Percentiles rank a stretch among this genome's conserved stretches.
These are phyloP conservation scores for Fusarium anthophilum DNA, from an alignment of 2,329 filamentous ascomycete genomes.

Conservation along the genomic window DNA sequence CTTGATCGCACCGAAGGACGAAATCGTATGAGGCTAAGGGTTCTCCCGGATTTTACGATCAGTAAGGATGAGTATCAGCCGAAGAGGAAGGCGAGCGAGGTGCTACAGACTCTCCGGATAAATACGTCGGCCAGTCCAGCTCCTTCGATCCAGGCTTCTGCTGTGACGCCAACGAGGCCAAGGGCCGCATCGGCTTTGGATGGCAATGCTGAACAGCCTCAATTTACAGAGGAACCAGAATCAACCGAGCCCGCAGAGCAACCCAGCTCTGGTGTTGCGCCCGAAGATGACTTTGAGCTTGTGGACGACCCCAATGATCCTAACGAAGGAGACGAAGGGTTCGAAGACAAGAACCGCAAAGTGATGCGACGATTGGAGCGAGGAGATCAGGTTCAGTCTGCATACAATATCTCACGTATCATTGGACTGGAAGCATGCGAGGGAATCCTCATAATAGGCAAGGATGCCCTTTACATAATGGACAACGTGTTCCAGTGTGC, in stretches of 20 bases:
- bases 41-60: slow-evolving; percentile 79
- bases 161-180: slow-evolving; percentile 26
- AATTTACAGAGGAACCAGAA: slow-evolving; percentile 40
- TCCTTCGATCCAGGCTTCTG: slow-evolving; percentile 29
- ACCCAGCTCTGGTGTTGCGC: slow-evolving; percentile 38
- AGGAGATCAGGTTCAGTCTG: slow-evolving; percentile 90
- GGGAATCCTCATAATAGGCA: slow-evolving; percentile 91
- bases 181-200: slow-evolving; percentile 35
- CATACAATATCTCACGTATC: slow-evolving; percentile 95
- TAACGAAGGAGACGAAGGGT: slow-evolving; percentile 76
- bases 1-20: slow-evolving; percentile 95
- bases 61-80: slow-evolving; percentile 82
- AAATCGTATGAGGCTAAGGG: slow-evolving; percentile 90
- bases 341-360: slow-evolving; percentile 98
- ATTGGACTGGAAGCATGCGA: slow-evolving; percentile 94
- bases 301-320: slow-evolving; percentile 92
- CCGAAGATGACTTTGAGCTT: slow-evolving; percentile 95
- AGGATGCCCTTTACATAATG: slow-evolving; percentile 91
- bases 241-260: slow-evolving; percentile 28
- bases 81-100: slow-evolving; percentile 72
- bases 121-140: slow-evolving; percentile 42
- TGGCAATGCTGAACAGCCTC: slow-evolving; percentile 25
- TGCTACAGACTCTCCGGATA: slow-evolving; percentile 49
- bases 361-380: slow-evolving; percentile 94
- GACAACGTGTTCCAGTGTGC: slow-evolving; percentile 96